Evolutionary conservation across 164 flowering plant species (phyloP).

Genomic region (Stephania cephalantha): DNA sequence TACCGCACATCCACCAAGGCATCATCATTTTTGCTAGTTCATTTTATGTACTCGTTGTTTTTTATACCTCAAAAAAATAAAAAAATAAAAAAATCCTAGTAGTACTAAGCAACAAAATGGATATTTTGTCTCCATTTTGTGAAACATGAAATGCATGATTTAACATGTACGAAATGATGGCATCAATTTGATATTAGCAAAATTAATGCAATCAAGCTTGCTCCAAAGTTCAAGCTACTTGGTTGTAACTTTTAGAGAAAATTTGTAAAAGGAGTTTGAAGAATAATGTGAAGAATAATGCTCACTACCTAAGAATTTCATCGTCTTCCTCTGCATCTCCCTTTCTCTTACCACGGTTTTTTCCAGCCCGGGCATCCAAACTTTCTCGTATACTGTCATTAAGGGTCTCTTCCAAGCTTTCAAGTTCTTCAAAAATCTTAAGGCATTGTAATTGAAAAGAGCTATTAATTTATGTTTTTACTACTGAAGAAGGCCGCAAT

Average conservation of each 20-base stretch:
- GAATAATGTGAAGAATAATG: background rate
- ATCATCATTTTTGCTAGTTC: too few species aligned
- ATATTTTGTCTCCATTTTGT: too few species aligned
- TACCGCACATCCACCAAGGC: too few species aligned
- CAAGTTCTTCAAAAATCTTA: constrained; percentile 91
- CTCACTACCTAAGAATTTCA: background rate
- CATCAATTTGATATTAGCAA: background rate
- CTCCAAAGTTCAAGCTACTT: background rate
- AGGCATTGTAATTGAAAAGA: constrained; percentile 10
- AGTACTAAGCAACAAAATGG: background rate
- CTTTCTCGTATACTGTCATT: constrained; percentile 98
- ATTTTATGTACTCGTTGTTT: too few species aligned
- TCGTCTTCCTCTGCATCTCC: background rate
- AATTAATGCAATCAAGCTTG: background rate
- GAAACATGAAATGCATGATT: background rate
- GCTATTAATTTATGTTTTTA: constrained; percentile 1
- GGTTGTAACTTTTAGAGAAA: background rate
- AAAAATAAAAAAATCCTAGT: too few species aligned
- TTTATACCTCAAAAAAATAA: too few species aligned
- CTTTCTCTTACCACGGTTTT: background rate
- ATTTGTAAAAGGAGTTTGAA: background rate
- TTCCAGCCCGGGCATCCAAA: constrained; percentile 11
- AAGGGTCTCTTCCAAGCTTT: constrained; percentile 90
- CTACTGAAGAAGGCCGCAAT: background rate
- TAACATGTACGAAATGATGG: background rate